Conservation (phyloP, 139 green algal species). For the Desmodesmus armatus region DNA sequence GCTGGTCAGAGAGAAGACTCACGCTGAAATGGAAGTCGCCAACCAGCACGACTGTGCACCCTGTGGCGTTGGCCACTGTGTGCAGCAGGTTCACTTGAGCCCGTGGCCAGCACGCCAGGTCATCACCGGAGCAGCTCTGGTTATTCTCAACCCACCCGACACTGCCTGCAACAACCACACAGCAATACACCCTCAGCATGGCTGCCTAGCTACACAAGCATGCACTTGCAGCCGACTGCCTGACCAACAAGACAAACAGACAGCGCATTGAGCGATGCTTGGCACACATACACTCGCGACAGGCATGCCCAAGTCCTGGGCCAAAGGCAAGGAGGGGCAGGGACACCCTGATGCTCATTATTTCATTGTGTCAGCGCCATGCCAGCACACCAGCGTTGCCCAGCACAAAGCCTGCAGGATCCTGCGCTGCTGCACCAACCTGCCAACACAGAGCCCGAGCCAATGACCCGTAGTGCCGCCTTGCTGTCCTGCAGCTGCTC, state of each 20-base stretch:
- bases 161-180: conserved; percentile 10
- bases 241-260: too few relatives aligned
- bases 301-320: too few relatives aligned
- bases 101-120: conserved; percentile 48
- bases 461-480: conserved; percentile 60
- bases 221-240: too few relatives aligned
- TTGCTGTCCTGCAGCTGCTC: conserved; percentile 37
- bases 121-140: conserved; percentile 55
- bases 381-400: too few relatives aligned
- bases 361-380: too few relatives aligned
- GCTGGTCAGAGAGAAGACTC: too few relatives aligned
- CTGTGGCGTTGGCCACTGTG: conserved; percentile 60
- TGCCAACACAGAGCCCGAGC: conserved; percentile 54
- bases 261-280: too few relatives aligned
- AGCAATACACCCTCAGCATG: too few relatives aligned
- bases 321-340: too few relatives aligned
- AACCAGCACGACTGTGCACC: conserved; percentile 67
- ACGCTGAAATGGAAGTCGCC: conserved; percentile 69
- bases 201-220: too few relatives aligned
- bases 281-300: too few relatives aligned
- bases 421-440: conserved; percentile 34
- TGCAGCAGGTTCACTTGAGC: conserved; percentile 70
- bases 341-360: too few relatives aligned
- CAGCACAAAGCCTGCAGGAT: background rate
- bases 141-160: background rate